A percentile compares a stretch with the other conserved stretches of the same genome.
Conservation (phyloP, 441 rosid species). For the Mallotus japonicus region DNA sequence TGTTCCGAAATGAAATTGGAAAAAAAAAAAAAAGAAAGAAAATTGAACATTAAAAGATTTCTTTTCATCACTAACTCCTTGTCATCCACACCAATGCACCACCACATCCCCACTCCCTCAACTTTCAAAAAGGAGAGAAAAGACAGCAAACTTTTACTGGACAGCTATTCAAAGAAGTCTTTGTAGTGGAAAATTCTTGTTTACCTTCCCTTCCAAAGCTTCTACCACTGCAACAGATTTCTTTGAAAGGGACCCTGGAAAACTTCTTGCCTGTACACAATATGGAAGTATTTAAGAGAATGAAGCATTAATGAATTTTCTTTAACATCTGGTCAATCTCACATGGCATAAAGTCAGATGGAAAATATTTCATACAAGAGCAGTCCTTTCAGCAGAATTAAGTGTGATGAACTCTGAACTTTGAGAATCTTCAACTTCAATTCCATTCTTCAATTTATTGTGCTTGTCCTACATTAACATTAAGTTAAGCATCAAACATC, state of each 20-base stretch:
- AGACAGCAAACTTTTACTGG: background rate
- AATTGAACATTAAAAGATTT: background rate
- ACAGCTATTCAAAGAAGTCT: conserved; percentile 14
- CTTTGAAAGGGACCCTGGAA: conserved; percentile 64
- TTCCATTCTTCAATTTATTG: conserved; percentile 82
- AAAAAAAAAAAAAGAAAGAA: background rate
- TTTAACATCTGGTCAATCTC: conserved; percentile 11
- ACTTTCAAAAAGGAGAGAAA: background rate
- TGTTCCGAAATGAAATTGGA: background rate
- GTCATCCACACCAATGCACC: background rate
- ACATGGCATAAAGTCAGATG: conserved; percentile 14
- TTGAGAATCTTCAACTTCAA: conserved; percentile 62
- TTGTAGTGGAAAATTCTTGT: conserved; percentile 1
- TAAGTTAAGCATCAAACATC: conserved; percentile 23
- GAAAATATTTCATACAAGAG: conserved; percentile 52
- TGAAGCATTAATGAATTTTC: background rate
- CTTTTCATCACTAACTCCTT: background rate
- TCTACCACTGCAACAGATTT: conserved; percentile 70
- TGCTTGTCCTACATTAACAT: conserved; percentile 52
- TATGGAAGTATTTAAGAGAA: conserved; percentile 13
- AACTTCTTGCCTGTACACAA: conserved; percentile 68
- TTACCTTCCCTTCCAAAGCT: conserved; percentile 92
- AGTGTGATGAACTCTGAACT: conserved; percentile 47
- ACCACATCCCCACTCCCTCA: background rate
- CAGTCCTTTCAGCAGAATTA: conserved; percentile 60